These are phyloP conservation scores for Carex kokanica DNA, from an alignment of 176 grass and related monocot species.

Conservation along the genomic window DNA sequence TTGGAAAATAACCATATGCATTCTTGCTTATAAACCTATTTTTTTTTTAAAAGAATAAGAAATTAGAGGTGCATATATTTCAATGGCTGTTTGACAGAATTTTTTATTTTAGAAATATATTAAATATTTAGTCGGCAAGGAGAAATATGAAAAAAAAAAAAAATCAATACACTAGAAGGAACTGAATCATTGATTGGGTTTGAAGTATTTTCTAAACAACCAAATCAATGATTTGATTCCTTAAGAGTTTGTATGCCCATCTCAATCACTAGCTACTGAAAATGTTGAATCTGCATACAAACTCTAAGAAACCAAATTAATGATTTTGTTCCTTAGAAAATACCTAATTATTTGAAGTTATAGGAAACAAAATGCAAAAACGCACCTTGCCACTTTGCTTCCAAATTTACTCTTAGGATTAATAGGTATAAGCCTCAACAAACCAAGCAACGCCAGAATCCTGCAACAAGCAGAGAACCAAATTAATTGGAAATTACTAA, in stretches of 20 bases:
- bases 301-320: too few relatives aligned
- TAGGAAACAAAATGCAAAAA: background rate
- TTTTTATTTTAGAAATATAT: too few relatives aligned
- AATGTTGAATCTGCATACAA: too few relatives aligned
- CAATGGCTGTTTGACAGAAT: background rate
- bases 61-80: background rate
- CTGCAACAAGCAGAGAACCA: background rate
- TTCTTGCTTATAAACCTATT: conserved; percentile 67
- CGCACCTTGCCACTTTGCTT: conserved; percentile 16
- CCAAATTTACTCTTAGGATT: conserved; percentile 17
- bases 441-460: conserved; percentile 6
- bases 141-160: too few relatives aligned
- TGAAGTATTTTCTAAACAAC: too few relatives aligned
- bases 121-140: too few relatives aligned
- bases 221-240: too few relatives aligned
- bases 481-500: conserved; percentile 3
- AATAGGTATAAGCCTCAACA: conserved; percentile 5
- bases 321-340: too few relatives aligned
- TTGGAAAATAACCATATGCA: conserved; percentile 73
- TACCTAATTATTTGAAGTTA: background rate
- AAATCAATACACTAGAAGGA: too few relatives aligned
- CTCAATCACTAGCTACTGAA: too few relatives aligned
- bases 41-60: background rate
- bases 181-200: too few relatives aligned
- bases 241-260: too few relatives aligned